These are phyloP conservation scores for Cladophialophora carrionii DNA, from an alignment of 2,329 filamentous ascomycete genomes.

Conservation along the genomic window DNA sequence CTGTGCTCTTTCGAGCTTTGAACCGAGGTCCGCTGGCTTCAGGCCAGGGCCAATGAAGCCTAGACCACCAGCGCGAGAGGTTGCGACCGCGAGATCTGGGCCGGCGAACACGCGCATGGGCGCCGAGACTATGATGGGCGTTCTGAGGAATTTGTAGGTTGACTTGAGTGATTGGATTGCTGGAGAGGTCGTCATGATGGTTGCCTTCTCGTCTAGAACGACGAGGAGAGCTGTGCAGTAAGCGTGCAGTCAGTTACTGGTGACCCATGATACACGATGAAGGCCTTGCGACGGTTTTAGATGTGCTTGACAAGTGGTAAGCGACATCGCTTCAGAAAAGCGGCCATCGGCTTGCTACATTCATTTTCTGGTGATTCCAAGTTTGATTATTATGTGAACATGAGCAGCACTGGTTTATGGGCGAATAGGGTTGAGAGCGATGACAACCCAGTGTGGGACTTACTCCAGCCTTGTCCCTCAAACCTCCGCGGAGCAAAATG, in stretches of 20 bases:
- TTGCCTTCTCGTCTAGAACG: background rate
- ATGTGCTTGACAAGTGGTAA: background rate
- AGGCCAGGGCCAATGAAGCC: constrained; percentile 63
- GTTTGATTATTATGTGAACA: background rate
- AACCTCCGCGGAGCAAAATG: constrained; percentile 4
- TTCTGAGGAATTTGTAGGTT: constrained; percentile 16
- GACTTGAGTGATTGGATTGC: constrained; percentile 16
- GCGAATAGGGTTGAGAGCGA: too few relatives aligned
- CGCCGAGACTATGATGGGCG: constrained; percentile 59
- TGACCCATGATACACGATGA: background rate
- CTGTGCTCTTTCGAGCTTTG: constrained; percentile 39
- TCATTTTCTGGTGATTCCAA: background rate
- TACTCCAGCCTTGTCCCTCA: background rate
- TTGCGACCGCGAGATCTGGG: constrained; percentile 60
- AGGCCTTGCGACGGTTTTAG: background rate
- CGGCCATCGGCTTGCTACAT: constrained; percentile 1
- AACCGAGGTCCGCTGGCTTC: constrained; percentile 40
- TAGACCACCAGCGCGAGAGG: constrained; percentile 59
- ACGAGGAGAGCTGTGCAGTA: background rate
- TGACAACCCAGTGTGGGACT: background rate
- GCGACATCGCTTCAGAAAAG: background rate
- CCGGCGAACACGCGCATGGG: constrained; percentile 69
- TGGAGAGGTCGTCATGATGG: constrained; percentile 8
- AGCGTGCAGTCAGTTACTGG: background rate
- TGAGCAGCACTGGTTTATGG: background rate